Evolutionary conservation across 2,329 filamentous ascomycete genomes (phyloP).

Genomic region (Fusarium pilosicola): DNA sequence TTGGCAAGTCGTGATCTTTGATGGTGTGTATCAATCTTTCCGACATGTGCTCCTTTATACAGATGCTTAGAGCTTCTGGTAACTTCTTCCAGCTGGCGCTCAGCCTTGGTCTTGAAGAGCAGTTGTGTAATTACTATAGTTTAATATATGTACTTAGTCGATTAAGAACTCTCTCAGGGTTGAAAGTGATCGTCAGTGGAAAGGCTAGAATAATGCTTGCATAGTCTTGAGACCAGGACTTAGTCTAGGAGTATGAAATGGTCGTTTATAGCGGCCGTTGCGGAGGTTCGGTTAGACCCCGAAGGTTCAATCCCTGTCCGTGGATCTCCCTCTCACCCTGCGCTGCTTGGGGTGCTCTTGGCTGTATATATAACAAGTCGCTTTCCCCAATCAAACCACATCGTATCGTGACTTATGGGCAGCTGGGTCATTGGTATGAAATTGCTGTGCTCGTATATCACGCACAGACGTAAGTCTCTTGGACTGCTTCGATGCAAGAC

Average conservation of each 20-base stretch:
- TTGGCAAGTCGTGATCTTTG: not conserved
- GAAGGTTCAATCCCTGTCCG: not conserved
- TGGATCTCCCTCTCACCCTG: not conserved
- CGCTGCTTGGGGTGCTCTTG: not conserved
- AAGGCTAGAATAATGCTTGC: not conserved
- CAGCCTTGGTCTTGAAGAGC: not conserved
- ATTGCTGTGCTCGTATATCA: not conserved
- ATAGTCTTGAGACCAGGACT: not conserved
- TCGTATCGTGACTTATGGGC: not conserved
- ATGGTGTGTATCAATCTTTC: not conserved
- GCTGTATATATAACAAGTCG: not conserved
- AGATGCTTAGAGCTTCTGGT: not conserved
- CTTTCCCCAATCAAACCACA: not conserved
- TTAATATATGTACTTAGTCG: accelerated
- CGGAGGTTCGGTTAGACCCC: not conserved
- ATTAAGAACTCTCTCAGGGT: accelerated
- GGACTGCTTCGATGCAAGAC: not conserved
- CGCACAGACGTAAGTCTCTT: accelerated
- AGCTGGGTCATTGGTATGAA: not conserved
- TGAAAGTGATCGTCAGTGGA: accelerated
- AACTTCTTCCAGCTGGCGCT: not conserved
- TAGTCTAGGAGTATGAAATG: not conserved
- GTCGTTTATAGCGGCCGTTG: not conserved
- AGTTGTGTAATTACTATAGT: not conserved
- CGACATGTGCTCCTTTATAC: too few species aligned